A percentile compares a stretch with the other conserved stretches of the same genome.
Conservation (phyloP, 805 yeast genomes). For the Lipomyces mesembrius region DNA sequence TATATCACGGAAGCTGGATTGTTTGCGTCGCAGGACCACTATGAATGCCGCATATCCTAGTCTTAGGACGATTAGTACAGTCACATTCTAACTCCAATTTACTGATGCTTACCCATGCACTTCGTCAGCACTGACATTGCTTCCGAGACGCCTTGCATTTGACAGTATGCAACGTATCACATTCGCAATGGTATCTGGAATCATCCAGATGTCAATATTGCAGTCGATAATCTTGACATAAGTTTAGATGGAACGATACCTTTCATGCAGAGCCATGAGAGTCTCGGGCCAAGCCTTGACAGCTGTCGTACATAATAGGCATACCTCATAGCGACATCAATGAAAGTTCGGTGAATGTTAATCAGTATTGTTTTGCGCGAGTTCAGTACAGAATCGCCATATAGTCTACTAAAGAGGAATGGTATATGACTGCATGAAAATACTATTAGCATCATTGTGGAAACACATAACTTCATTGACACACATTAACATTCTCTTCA, state of each 20-base stretch:
- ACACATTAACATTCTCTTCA: conserved; percentile 14
- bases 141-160: not conserved
- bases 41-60: conserved; percentile 22
- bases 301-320: conserved; percentile 22
- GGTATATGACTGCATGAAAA: conserved; percentile 14
- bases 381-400: conserved; percentile 23
- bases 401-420: conserved; percentile 12
- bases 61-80: not conserved
- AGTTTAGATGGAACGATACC: not conserved
- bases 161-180: not conserved
- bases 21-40: conserved; percentile 19
- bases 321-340: conserved; percentile 32
- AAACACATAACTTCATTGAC: not conserved
- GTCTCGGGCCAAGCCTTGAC: not conserved
- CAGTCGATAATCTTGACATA: not conserved
- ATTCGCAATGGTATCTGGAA: conserved; percentile 4
- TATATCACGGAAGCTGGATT: conserved; percentile 13
- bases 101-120: conserved; percentile 8
- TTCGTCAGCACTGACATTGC: not conserved
- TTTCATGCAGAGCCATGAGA: conserved; percentile 11
- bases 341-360: conserved; percentile 24
- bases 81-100: too few relatives aligned
- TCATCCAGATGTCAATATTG: conserved; percentile 1
- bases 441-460: not conserved
- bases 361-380: conserved; percentile 21